phyloP scores from a whole-genome alignment of 352 stramenopile genomes.

The Globisporangium orthogonon region DNA sequence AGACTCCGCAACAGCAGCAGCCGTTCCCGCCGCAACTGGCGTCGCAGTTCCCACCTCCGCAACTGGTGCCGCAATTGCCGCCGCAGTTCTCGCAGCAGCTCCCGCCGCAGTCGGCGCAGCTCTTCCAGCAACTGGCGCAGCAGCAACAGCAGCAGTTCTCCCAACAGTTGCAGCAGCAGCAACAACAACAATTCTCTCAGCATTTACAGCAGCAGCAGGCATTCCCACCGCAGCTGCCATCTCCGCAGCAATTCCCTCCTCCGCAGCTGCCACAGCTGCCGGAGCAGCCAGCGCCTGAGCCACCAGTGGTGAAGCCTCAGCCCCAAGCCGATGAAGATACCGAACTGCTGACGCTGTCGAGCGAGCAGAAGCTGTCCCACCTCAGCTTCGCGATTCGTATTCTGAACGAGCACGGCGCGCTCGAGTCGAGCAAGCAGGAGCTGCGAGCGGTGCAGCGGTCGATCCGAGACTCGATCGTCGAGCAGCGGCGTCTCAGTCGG shows the following conservation, averaged over 20 bases:
- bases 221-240: neutral
- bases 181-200: neutral
- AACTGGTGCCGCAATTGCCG: neutral
- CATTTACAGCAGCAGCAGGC: neutral
- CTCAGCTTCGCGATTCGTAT: slow-evolving; percentile 10
- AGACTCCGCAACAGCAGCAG: neutral
- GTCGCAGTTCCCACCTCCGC: neutral
- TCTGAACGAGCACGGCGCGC: slow-evolving; percentile 10
- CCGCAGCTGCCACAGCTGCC: neutral
- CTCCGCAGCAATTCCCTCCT: neutral
- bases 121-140: neutral
- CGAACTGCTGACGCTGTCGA: slow-evolving; percentile 1
- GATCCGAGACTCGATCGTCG: slow-evolving; percentile 10
- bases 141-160: neutral
- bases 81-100: neutral
- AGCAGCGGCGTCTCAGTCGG: slow-evolving; percentile 7
- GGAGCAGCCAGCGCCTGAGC: neutral
- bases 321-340: neutral
- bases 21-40: neutral
- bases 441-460: slow-evolving; percentile 6
- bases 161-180: neutral
- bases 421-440: slow-evolving; percentile 10
- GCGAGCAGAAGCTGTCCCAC: slow-evolving; percentile 10
- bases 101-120: neutral
- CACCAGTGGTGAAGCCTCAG: neutral